Evolutionary conservation across 2,329 filamentous ascomycete genomes (phyloP), one percentile per base, ranked within the genome.

Genomic region (Aurifilum marmelostoma): DNA sequence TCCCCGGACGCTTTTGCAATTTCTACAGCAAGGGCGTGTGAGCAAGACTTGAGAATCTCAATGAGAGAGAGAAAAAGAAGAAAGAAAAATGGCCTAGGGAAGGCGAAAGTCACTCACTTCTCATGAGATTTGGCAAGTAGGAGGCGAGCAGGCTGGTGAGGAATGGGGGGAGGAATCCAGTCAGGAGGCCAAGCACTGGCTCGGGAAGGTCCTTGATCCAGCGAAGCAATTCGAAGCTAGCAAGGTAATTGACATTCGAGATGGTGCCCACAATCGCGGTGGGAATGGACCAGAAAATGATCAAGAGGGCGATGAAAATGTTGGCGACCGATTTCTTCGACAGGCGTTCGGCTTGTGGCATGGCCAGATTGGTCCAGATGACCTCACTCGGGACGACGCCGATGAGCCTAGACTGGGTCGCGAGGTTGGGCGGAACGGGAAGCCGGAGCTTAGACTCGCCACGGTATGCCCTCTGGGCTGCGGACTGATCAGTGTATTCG

Each of bases 401-500:
- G 67, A 95, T 94, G 75, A 90, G 93, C 39, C 93, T 90, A 62
- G 94, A 93, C 29, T 91, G 88, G 91, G 97, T 94, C 79, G 94
- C 92, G 56, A 95, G 83, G 34, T 63, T 61, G 29, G 64, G 16
- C 37, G 67, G 69, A 12, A 71, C 47, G 37, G 92, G 89, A 67
- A 92, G 88, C 77, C 96, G 92, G 32, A 52, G 39, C 80, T 96
- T 92, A 8, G 93, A 88, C 37, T 97, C 84, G 27, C 89, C 90
- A 79, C 97, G 94, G 79, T 87, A 97, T 32, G 95, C 94, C 68
- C 86, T 84, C 78, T 99, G 95, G 11, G 96, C 96, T 70, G 93
- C 92, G 32, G 90, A 87, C 77, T 97, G 92, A 3, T 87, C 89
- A 72, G 88, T 86, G 76, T 97, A 99, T 76, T 98, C 94, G 72